Evolutionary conservation across 176 grass and related monocot species (phyloP).

Genomic region (Typha latifolia): DNA sequence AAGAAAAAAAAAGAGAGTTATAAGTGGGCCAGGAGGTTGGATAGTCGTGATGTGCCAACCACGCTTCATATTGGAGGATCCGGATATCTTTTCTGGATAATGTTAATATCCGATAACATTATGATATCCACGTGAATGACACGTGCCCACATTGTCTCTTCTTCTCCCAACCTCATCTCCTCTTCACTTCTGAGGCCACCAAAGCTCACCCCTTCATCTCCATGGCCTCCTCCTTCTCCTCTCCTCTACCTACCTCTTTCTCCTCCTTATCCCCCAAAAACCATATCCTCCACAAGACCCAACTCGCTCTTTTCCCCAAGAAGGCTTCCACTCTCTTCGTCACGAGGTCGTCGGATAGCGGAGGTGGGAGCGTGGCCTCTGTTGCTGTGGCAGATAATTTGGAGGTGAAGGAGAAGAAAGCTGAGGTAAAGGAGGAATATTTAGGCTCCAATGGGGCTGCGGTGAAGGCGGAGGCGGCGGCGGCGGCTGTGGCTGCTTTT

Average conservation of each 20-base stretch:
- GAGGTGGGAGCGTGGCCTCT: conserved; percentile 17
- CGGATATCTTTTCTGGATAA: too few relatives aligned
- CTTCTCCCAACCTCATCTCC: background rate
- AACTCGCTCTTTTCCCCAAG: conserved; percentile 3
- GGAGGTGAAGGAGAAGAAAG: conserved; percentile 1
- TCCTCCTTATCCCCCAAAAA: conserved; percentile 15
- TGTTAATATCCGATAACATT: too few relatives aligned
- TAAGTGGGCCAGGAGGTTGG: too few relatives aligned
- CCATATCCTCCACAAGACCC: conserved; percentile 4
- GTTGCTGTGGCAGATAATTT: conserved; percentile 2
- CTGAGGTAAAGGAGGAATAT: conserved; percentile 7
- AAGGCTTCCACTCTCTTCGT: conserved; percentile 15
- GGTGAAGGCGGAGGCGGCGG: conserved; percentile 13
- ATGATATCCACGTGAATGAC: background rate
- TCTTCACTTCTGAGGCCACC: background rate
- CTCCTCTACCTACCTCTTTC: conserved; percentile 15
- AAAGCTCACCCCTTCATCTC: background rate
- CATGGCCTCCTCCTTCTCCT: conserved; percentile 36
- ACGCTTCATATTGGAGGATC: too few relatives aligned
- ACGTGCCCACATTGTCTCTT: background rate
- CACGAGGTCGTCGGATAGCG: conserved; percentile 19
- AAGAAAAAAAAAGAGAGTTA: too few relatives aligned
- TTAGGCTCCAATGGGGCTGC: conserved; percentile 20
- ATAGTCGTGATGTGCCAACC: too few relatives aligned
- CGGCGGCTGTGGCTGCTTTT: conserved; percentile 11